Base-by-base conservation (phyloP, 139 green algal species). In the Coelastrella sp. region DNA sequence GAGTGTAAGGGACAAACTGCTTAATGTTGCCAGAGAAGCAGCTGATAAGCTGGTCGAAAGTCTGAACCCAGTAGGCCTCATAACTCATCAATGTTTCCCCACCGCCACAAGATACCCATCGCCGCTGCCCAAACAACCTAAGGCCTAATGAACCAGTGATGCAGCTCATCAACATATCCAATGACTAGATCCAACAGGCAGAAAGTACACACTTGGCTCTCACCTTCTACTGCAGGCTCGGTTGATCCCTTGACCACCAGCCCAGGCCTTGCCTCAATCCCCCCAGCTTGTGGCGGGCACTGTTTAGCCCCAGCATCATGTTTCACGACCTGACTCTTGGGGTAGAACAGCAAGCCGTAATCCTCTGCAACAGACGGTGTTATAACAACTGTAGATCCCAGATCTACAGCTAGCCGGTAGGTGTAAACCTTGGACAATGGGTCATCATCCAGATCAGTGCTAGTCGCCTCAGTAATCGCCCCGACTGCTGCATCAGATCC, bases 191-290 rank as follows among this genome's bases (percentile, higher is more conserved):
- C 16, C 23, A 10, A 32, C 74, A 60, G 20, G 8, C 23, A 56
- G 22, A 16, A n/a, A 57, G 22, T 32, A 80, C 22, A 57, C 22
- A 60, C 23, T n/a, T n/a, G 23, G 8, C 11, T 11, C 82, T 56
- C 32, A 87, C 82, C 82, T 87, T 77, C 32, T 20, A 88, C 83
- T 57, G 83, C 83, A 22, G 83, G 68, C 54, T 80, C 66, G 4
- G 61, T 32, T 56, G 13, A 6, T 20, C 83, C 83, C 20, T 19
- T 7, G 7, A 88, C n/a, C 83, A 80, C 58, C 54, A 75, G 56
- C 3, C 83, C 83, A 13, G 54, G 83, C 10, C 56, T 54, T n/a
- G 83, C 83, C 5, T 80, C 23, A 22, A 88, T 77, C n/a, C 7
- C 19, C 20, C 32, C 7, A n/a, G 77, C 47, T 5, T 73, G 5